A percentile compares a stretch with the other conserved stretches of the same genome.
Conservation (phyloP, 495 filamentous ascomycete species). For the Penicillium desertorum region DNA sequence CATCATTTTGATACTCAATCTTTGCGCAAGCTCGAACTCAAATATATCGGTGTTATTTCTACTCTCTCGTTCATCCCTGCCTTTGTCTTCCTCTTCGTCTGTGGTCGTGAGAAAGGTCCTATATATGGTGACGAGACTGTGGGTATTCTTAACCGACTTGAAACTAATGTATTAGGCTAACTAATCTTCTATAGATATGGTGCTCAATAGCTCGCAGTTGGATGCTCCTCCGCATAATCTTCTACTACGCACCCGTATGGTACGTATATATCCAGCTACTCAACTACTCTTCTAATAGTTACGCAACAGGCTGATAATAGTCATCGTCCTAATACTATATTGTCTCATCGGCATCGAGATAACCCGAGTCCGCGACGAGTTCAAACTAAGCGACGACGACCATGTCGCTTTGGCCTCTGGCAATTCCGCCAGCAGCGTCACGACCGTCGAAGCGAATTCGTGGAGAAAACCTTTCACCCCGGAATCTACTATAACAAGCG, state of each 20-base stretch:
- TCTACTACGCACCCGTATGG: conserved; percentile 51
- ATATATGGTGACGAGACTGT: conserved; percentile 48
- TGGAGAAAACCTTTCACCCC: conserved; percentile 1
- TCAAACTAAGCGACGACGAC: conserved; percentile 37
- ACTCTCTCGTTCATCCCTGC: conserved; percentile 44
- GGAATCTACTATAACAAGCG: conserved; percentile 14
- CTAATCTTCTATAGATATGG: conserved; percentile 36
- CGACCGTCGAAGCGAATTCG: conserved; percentile 14
- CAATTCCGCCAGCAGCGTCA: conserved; percentile 15
- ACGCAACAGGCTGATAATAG: conserved; percentile 36
- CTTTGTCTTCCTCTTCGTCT: conserved; percentile 44
- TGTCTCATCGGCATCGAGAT: conserved; percentile 43
- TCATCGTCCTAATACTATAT: conserved; percentile 42
- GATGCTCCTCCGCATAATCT: conserved; percentile 43
- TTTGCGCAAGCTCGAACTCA: conserved; percentile 42
- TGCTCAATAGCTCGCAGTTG: conserved; percentile 48
- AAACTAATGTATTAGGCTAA: not conserved
- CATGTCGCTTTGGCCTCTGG: conserved; percentile 28
- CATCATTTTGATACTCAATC: conserved; percentile 39
- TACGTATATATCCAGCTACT: conserved; percentile 14
- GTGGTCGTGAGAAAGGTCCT: conserved; percentile 34
- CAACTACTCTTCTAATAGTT: not conserved
- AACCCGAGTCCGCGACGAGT: conserved; percentile 36
- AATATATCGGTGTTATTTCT: conserved; percentile 40
- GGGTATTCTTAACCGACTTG: conserved; percentile 13